Percentiles rank a stretch among this genome's conserved stretches.
Evolutionary conservation across 768 basidiomycete genomes (phyloP).

Genomic region (Calocera cornea): DNA sequence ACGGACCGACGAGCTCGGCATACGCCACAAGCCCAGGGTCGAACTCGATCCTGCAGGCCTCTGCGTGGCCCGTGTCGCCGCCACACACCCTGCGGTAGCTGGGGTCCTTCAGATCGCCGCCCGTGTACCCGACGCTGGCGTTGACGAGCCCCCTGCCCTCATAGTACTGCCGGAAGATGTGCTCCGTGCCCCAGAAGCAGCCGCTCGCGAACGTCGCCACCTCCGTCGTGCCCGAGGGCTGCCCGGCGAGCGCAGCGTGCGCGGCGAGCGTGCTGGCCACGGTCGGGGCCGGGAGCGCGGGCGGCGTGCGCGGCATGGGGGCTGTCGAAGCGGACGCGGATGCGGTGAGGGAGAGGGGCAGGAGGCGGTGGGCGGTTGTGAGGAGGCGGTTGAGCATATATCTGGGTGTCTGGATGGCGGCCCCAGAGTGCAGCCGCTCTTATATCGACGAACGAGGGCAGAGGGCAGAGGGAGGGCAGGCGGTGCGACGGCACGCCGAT

Average conservation of each 20-base stretch:
- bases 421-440: too few species aligned
- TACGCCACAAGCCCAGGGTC: constrained; percentile 67
- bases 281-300: not conserved
- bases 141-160: constrained; percentile 28
- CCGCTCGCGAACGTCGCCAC: constrained; percentile 33
- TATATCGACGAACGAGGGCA: too few species aligned
- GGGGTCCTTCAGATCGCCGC: constrained; percentile 27
- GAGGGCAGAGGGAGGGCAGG: too few species aligned
- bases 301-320: not conserved
- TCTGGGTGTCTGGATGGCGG: too few species aligned
- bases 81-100: constrained; percentile 63
- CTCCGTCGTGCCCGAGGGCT: constrained; percentile 1
- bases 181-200: constrained; percentile 80
- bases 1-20: constrained; percentile 64
- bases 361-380: not conserved
- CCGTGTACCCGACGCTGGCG: constrained; percentile 15
- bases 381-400: not conserved
- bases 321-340: not conserved
- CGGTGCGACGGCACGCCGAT: too few species aligned
- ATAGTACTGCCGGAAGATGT: constrained; percentile 70
- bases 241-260: not conserved
- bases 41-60: constrained; percentile 75
- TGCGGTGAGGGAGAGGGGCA: not conserved
- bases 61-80: constrained; percentile 77
- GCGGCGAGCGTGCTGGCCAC: not conserved